A percentile compares a stretch with the other conserved stretches of the same genome.
These are phyloP conservation scores for Brassica rapa DNA, from an alignment of 345 rosid genomes.

Conservation along the genomic window DNA sequence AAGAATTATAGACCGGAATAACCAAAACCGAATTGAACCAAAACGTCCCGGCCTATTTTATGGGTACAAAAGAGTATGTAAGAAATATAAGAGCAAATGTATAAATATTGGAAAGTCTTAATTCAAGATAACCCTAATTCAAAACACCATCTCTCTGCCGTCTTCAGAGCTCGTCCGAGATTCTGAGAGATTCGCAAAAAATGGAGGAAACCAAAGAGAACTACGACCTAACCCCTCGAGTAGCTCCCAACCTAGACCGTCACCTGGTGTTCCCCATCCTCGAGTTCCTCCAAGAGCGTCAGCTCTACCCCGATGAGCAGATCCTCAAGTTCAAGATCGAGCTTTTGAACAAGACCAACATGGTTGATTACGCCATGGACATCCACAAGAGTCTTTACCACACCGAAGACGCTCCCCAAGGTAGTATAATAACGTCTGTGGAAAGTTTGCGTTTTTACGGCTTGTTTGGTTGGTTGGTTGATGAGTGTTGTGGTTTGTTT, in stretches of 20 bases:
- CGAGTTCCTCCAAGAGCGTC: constrained; percentile 87
- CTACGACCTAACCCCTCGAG: constrained; percentile 73
- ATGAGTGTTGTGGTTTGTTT: constrained; percentile 14
- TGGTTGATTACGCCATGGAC: constrained; percentile 99
- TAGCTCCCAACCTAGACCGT: constrained; percentile 75
- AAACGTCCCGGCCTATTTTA: too few species aligned
- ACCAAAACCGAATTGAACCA: too few species aligned
- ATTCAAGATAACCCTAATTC: constrained; percentile 33
- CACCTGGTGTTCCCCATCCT: constrained; percentile 89
- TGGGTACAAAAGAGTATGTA: too few species aligned
- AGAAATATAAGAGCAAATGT: not conserved
- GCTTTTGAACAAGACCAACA: constrained; percentile 87
- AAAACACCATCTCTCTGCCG: constrained; percentile 19
- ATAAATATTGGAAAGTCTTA: constrained; percentile 7
- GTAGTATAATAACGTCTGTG: constrained; percentile 18
- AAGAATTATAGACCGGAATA: too few species aligned
- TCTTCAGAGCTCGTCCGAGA: constrained; percentile 26
- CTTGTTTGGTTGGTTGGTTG: not conserved
- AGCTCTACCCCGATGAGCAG: constrained; percentile 82
- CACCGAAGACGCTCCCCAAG: constrained; percentile 86
- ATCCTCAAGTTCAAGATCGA: constrained; percentile 87
- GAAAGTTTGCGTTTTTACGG: not conserved
- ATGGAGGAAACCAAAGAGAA: constrained; percentile 40
- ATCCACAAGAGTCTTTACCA: constrained; percentile 94
- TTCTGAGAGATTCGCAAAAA: constrained; percentile 6